Evolutionary conservation across 73 alveolate genomes (phyloP).

Genomic region (Paramecium bursaria): DNA sequence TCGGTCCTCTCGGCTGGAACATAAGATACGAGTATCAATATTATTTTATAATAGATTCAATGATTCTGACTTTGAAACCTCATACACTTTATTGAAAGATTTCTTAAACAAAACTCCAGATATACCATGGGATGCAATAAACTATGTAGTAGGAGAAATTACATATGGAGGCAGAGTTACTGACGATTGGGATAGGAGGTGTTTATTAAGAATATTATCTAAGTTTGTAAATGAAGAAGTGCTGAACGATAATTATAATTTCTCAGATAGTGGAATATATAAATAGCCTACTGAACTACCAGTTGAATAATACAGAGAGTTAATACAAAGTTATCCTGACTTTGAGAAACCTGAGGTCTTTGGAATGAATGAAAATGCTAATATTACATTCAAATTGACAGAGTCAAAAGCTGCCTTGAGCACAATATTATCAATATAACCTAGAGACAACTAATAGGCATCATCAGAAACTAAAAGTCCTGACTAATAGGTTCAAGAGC

Average conservation of each 20-base stretch:
- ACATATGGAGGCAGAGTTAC: constrained; percentile 99
- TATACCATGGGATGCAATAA: constrained; percentile 93
- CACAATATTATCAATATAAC: constrained; percentile 51
- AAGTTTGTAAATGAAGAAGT: constrained; percentile 89
- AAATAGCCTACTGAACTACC: constrained; percentile 70
- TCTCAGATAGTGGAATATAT: constrained; percentile 76
- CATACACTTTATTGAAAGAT: constrained; percentile 85
- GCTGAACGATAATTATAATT: constrained; percentile 79
- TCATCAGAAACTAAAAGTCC: constrained; percentile 60
- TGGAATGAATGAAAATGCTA: constrained; percentile 98
- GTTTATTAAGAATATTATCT: constrained; percentile 87
- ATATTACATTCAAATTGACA: constrained; percentile 82
- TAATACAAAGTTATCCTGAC: constrained; percentile 86
- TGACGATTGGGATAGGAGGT: constrained; percentile 96
- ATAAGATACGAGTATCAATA: constrained; percentile 86
- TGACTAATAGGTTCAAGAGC: constrained; percentile 56
- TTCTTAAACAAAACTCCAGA: constrained; percentile 91
- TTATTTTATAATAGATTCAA: constrained; percentile 75
- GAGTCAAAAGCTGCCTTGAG: constrained; percentile 44
- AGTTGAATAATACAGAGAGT: constrained; percentile 69
- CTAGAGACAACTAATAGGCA: constrained; percentile 49
- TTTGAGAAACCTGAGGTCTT: constrained; percentile 96
- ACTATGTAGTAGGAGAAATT: constrained; percentile 93
- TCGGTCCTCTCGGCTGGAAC: constrained; percentile 98
- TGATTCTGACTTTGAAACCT: constrained; percentile 95